Percentiles rank a stretch among this genome's conserved stretches.
These are phyloP conservation scores for Aspergillus conjunctus DNA, from an alignment of 495 filamentous ascomycete species.

Conservation along the genomic window DNA sequence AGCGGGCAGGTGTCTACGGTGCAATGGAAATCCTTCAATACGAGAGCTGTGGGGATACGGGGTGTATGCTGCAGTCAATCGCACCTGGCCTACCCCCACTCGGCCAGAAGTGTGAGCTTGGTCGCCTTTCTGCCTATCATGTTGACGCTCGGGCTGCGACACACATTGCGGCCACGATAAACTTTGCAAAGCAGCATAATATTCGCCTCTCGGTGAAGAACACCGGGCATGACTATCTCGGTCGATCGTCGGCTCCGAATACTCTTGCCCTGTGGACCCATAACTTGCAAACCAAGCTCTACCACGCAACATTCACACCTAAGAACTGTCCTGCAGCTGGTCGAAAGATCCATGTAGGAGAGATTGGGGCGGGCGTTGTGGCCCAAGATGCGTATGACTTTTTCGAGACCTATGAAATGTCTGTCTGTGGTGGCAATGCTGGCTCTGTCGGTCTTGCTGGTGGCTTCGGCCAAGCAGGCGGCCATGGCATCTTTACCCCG, in stretches of 20 bases:
- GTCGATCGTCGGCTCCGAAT: constrained; percentile 53
- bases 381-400: constrained; percentile 26
- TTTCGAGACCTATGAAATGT: constrained; percentile 24
- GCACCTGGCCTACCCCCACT: constrained; percentile 5
- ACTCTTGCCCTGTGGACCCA: constrained; percentile 57
- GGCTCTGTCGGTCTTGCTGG: constrained; percentile 28
- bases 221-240: constrained; percentile 56
- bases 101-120: constrained; percentile 14
- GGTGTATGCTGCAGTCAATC: constrained; percentile 18
- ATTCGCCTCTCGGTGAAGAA: constrained; percentile 50
- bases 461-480: constrained; percentile 29
- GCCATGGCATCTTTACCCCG: constrained; percentile 19
- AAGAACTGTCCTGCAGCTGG: constrained; percentile 28
- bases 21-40: constrained; percentile 18
- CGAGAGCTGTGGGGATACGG: constrained; percentile 18
- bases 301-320: constrained; percentile 29
- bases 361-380: constrained; percentile 29
- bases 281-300: constrained; percentile 39
- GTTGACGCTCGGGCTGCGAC: constrained; percentile 19
- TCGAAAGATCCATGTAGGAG: constrained; percentile 24
- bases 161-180: constrained; percentile 19
- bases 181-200: constrained; percentile 22
- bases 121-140: constrained; percentile 23
- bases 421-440: constrained; percentile 28
- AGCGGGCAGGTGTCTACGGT: constrained; percentile 18